Evolutionary conservation across 1,139 yeast species (phyloP).

Genomic region (Debaryomyces fabryi): DNA sequence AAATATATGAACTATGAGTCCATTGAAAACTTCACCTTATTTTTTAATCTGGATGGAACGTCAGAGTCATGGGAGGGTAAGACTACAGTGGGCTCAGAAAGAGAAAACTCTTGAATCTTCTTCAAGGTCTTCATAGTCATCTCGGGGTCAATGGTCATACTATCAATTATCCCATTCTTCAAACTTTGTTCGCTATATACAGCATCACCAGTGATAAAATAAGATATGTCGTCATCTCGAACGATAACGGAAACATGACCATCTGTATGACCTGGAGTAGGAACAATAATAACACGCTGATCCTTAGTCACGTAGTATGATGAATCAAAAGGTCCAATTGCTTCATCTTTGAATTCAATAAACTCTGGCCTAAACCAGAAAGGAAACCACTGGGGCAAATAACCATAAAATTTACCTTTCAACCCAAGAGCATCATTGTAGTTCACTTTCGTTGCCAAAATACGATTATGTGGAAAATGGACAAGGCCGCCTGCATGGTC

Average conservation of each 20-base stretch:
- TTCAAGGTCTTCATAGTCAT: neutral
- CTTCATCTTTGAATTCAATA: neutral
- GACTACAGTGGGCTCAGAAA: neutral
- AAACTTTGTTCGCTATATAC: neutral
- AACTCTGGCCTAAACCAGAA: neutral
- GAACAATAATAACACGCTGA: too few species aligned
- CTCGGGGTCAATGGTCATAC: neutral
- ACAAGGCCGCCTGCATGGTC: neutral
- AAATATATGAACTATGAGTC: too few species aligned
- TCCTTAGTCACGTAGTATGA: too few species aligned
- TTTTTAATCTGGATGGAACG: too few species aligned
- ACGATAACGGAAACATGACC: neutral
- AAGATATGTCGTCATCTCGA: neutral
- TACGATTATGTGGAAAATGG: neutral
- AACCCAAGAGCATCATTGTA: neutral
- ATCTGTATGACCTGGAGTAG: neutral
- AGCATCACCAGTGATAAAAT: neutral
- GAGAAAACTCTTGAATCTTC: neutral
- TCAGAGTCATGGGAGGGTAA: too few species aligned
- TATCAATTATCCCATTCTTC: neutral
- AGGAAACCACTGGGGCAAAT: neutral
- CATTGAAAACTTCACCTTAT: too few species aligned
- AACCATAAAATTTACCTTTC: neutral
- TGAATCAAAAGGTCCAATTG: neutral
- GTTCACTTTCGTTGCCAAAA: neutral